Conservation (phyloP, 2,329 filamentous ascomycete genomes). For the Hypoxylon sp. region DNA sequence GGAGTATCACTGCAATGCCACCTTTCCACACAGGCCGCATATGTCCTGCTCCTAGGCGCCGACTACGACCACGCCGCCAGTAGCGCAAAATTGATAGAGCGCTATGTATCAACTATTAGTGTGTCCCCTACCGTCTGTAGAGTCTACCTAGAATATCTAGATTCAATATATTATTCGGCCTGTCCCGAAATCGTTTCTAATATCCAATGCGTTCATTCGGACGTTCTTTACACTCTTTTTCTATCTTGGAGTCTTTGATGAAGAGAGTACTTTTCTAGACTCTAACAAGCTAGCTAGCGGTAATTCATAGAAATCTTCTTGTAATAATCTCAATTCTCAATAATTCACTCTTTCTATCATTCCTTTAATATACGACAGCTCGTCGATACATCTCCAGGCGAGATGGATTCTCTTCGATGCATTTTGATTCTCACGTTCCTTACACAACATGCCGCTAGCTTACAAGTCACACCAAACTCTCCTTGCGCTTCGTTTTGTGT, state of each 20-base stretch:
- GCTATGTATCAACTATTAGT: slow-evolving; percentile 7
- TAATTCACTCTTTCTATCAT: slow-evolving; percentile 22
- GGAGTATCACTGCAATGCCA: slow-evolving; percentile 34
- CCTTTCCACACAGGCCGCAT: slow-evolving; percentile 23
- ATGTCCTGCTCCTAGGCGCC: slow-evolving; percentile 34
- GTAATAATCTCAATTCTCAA: slow-evolving; percentile 42
- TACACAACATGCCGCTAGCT: slow-evolving; percentile 45
- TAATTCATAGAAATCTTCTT: slow-evolving; percentile 41
- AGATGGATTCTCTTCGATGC: slow-evolving; percentile 50
- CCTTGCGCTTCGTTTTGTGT: slow-evolving; percentile 68
- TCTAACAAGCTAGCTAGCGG: slow-evolving; percentile 53
- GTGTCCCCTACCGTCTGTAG: neutral
- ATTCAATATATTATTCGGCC: slow-evolving; percentile 42
- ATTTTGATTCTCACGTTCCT: slow-evolving; percentile 48
- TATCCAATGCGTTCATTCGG: neutral
- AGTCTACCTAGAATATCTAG: neutral
- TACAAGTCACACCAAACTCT: slow-evolving; percentile 69
- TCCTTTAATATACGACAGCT: slow-evolving; percentile 18
- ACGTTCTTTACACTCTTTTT: slow-evolving; percentile 24
- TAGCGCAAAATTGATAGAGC: slow-evolving; percentile 26
- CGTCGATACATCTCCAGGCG: slow-evolving; percentile 40
- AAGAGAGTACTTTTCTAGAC: slow-evolving; percentile 21
- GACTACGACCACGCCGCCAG: slow-evolving; percentile 23
- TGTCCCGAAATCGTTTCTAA: slow-evolving; percentile 19
- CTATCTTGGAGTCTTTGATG: slow-evolving; percentile 36